Evolutionary conservation across 257 asterid species (phyloP), one percentile per base, ranked within the genome.

Genomic region (Jasminum sambac): DNA sequence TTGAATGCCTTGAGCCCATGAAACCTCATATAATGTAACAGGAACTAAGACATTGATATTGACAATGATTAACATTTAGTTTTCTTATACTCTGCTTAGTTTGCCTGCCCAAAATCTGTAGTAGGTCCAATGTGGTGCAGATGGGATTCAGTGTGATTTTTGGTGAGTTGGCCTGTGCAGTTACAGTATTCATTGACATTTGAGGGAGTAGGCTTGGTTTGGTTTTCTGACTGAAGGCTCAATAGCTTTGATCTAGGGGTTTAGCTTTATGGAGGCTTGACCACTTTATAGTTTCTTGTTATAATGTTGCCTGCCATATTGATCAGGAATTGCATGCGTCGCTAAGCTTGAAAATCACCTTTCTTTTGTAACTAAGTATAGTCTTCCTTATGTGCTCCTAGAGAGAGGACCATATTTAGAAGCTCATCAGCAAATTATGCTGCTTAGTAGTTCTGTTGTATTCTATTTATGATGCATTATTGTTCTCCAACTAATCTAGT

Each of bases 71-170:
- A 55, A 40, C 41, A 8, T 59, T n/a, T 46, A 23, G 69, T 66
- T 74, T 58, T 37, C 10, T 37, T 69, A 36, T 69, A 42, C 41
- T 13, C 30, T 52, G 74, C 65, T 68, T 58, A 72, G 61, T 48
- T 48, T n/a, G 21, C 61, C 21, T 8, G 61, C 30, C 19, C 14
- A 52, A 9, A 37, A 69, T 58, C n/a, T 67, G 48, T 37, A 43
- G 38, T 72, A 59, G 39, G 34, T 17, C 52, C 52, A 12, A 1
- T 39, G 24, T n/a, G 8, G 13, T 64, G 52, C 16, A 39, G 6
- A 60, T 64, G 57, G 37, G 26, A 26, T 65, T 8, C 12, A 26
- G 58, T 8, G 6, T 52, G 26, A 16, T 25, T 12, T 60, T 6
- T 59, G 30, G 36, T 26, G n/a, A 37, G 34, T 59, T 76, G 64